These are phyloP conservation scores for Colletotrichum simmondsii DNA, from an alignment of 2,329 filamentous ascomycete genomes.

Conservation along the genomic window DNA sequence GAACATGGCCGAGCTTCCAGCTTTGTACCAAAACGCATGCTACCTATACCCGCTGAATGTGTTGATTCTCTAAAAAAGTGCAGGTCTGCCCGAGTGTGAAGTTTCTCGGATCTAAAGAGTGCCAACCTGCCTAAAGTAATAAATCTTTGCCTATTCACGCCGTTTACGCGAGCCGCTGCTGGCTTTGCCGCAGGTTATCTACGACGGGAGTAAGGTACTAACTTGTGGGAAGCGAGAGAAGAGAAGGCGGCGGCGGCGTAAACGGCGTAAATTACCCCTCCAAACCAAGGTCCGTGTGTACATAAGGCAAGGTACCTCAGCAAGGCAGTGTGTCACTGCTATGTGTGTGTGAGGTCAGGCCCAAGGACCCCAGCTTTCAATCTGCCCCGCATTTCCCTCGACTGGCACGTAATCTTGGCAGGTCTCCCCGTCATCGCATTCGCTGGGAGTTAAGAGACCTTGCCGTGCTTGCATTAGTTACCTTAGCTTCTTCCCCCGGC, in stretches of 20 bases:
- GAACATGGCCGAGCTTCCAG: not conserved
- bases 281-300: not conserved
- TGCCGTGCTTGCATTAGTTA: not conserved
- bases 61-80: not conserved
- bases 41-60: too few relatives aligned
- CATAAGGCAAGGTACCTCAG: too few relatives aligned
- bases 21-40: too few relatives aligned
- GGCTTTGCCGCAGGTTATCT: too few relatives aligned
- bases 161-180: not conserved
- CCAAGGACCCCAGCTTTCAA: constrained; percentile 14
- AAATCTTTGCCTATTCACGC: not conserved
- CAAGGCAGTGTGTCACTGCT: not conserved
- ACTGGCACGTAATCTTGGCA: constrained; percentile 28
- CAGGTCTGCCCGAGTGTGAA: not conserved
- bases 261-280: constrained; percentile 31
- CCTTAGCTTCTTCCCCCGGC: not conserved
- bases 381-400: constrained; percentile 22
- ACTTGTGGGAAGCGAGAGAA: not conserved
- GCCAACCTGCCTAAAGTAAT: not conserved
- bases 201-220: too few relatives aligned
- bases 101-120: not conserved
- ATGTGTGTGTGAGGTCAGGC: constrained; percentile 21
- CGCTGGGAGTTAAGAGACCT: not conserved
- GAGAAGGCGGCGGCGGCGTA: constrained; percentile 11
- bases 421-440: not conserved